Conservation (phyloP, 805 yeast species). For the Jamesozyma piceae region DNA sequence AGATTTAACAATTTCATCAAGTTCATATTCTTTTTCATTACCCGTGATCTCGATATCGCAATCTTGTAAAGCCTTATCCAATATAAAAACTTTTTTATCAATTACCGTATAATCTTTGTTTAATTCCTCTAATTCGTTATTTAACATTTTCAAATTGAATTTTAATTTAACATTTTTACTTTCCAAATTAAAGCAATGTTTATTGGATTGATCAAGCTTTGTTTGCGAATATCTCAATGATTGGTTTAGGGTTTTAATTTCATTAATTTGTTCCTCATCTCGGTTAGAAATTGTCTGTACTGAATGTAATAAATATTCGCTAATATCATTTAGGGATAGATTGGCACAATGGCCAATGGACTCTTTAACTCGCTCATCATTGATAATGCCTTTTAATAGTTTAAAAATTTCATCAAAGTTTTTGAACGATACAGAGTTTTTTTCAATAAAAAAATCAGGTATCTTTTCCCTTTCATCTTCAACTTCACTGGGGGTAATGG, state of each 20-base stretch:
- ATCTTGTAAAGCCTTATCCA: not conserved
- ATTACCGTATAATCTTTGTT: not conserved
- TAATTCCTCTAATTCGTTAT: not conserved
- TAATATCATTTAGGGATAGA: not conserved
- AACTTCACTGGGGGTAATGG: not conserved
- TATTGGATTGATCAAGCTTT: no score
- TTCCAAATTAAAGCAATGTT: not conserved
- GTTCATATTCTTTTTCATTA: not conserved
- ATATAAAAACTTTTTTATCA: not conserved
- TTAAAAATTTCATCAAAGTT: not conserved
- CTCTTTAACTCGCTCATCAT: not conserved
- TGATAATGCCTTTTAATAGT: not conserved
- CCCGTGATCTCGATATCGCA: not conserved
- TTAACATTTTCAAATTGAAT: not conserved
- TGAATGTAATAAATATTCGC: not conserved
- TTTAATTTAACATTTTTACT: not conserved
- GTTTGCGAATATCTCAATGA: not conserved
- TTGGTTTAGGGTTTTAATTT: not conserved
- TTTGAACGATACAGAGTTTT: not conserved
- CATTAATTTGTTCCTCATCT: not conserved
- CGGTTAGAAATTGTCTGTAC: not conserved
- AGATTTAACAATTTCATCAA: not conserved
- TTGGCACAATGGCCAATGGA: not conserved
- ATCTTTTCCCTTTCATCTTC: not conserved
- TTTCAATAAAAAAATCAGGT: not conserved